A percentile compares a stretch with the other conserved stretches of the same genome.
Evolutionary conservation across 1,139 yeast genomes (phyloP).

Genomic region (Yamadazyma siamensis): DNA sequence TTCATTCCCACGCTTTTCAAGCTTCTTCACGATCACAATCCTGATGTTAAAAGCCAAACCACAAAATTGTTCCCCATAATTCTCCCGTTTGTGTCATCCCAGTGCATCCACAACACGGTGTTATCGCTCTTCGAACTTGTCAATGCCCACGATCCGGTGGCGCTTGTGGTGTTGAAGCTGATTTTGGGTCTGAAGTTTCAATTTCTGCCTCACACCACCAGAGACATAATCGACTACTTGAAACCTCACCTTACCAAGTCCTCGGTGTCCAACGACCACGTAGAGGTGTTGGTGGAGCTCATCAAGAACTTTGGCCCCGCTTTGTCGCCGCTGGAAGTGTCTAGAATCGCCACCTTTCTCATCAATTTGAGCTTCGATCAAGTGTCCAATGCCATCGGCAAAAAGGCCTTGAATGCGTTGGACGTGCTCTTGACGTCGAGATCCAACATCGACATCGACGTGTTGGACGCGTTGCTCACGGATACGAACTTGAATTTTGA

Average conservation of each 20-base stretch:
- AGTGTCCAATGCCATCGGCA: conserved; percentile 43
- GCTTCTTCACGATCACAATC: conserved; percentile 58
- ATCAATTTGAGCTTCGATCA: conserved; percentile 34
- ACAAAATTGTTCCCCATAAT: conserved; percentile 53
- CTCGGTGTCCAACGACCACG: conserved; percentile 50
- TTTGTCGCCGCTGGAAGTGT: conserved; percentile 40
- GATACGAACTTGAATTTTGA: conserved; percentile 7
- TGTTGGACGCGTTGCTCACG: conserved; percentile 6
- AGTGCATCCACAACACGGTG: conserved; percentile 22
- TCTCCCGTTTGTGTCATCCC: conserved; percentile 26
- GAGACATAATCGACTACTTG: conserved; percentile 21
- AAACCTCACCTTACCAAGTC: conserved; percentile 18
- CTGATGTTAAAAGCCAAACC: conserved; percentile 81
- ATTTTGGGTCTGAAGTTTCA: conserved; percentile 40
- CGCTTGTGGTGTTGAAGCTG: conserved; percentile 60
- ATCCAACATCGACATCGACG: conserved; percentile 2
- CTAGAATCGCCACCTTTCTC: conserved; percentile 32
- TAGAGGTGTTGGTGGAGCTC: conserved; percentile 63
- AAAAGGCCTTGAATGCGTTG: conserved; percentile 54
- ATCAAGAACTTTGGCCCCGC: conserved; percentile 52
- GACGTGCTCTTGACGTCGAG: conserved; percentile 36
- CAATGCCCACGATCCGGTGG: conserved; percentile 15
- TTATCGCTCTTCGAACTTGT: conserved; percentile 23
- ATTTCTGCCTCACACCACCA: conserved; percentile 17
- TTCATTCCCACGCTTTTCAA: conserved; percentile 51